These are phyloP conservation scores for Secale cereale DNA, from an alignment of 176 grass and related monocot species.

Conservation along the genomic window DNA sequence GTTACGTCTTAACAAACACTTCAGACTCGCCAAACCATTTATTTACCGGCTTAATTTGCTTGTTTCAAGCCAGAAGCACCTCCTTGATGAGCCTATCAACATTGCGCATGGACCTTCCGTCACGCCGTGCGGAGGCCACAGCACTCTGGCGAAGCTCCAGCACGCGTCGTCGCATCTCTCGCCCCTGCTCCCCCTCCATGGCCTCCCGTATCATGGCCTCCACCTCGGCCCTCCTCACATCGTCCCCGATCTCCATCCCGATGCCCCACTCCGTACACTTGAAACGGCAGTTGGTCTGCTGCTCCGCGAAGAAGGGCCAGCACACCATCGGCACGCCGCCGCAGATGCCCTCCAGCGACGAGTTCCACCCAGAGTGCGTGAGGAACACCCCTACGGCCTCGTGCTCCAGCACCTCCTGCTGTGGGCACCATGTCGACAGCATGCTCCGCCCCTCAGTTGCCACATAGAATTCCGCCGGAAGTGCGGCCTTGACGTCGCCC, in stretches of 20 bases:
- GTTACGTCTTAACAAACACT: no score
- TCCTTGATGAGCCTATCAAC: not conserved
- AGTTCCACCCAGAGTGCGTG: conserved; percentile 86
- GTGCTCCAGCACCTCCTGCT: conserved; percentile 37
- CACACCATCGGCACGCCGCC: conserved; percentile 41
- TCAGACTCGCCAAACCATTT: no score
- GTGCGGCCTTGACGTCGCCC: no score
- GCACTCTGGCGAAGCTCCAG: not conserved
- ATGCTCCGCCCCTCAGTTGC: not conserved
- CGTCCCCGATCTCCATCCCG: conserved; percentile 32
- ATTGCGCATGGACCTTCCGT: not conserved
- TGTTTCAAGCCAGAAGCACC: not conserved
- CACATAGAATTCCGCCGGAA: no score
- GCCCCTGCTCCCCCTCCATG: not conserved
- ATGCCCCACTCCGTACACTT: conserved; percentile 43
- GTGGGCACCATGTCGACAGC: conserved; percentile 43
- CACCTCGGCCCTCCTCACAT: not conserved
- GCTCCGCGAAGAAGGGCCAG: conserved; percentile 67
- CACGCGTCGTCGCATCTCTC: not conserved
- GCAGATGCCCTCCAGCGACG: conserved; percentile 52
- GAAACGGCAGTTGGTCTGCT: conserved; percentile 62
- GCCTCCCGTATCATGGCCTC: not conserved
- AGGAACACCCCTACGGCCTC: conserved; percentile 62
- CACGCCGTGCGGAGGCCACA: not conserved
- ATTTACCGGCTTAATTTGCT: not conserved